These are phyloP conservation scores for Pseudevernia furfuracea DNA, from an alignment of 495 filamentous ascomycete genomes.

Conservation along the genomic window DNA sequence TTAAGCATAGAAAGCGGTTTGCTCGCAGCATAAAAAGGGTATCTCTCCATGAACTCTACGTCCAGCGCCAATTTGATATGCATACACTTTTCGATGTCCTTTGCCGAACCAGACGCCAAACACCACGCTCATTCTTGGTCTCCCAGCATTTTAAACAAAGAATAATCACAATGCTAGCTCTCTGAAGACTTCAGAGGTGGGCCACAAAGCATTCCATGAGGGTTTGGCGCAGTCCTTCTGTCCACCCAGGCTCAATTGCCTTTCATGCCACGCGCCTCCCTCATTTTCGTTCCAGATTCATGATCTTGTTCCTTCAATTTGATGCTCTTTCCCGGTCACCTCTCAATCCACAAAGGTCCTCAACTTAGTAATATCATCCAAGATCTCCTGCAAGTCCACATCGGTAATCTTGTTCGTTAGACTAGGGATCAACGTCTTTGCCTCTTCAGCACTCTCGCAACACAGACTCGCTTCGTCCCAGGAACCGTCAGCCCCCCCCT, in stretches of 20 bases:
- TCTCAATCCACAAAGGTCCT: conserved; percentile 47
- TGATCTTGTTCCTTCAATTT: not conserved
- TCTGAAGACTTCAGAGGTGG: not conserved
- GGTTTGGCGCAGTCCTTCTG: not conserved
- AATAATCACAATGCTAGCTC: not conserved
- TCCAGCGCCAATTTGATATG: not conserved
- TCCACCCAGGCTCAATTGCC: not conserved
- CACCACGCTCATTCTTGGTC: not conserved
- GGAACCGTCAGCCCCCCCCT: conserved; percentile 11
- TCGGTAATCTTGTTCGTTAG: conserved; percentile 81
- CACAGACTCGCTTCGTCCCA: conserved; percentile 65
- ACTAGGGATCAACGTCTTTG: conserved; percentile 90
- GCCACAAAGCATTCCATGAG: not conserved
- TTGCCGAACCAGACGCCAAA: not conserved
- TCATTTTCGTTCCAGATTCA: not conserved
- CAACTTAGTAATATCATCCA: conserved; percentile 84
- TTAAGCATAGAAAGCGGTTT: conserved; percentile 17
- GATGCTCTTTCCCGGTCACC: not conserved
- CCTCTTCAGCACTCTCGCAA: conserved; percentile 87
- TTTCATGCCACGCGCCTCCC: not conserved
- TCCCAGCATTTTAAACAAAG: not conserved
- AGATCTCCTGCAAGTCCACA: conserved; percentile 72
- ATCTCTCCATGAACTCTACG: not conserved
- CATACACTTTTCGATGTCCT: not conserved
- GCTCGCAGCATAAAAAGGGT: not conserved